phyloP scores from a whole-genome alignment of 2,329 filamentous ascomycete genomes.

The Ilyonectria sp. region DNA sequence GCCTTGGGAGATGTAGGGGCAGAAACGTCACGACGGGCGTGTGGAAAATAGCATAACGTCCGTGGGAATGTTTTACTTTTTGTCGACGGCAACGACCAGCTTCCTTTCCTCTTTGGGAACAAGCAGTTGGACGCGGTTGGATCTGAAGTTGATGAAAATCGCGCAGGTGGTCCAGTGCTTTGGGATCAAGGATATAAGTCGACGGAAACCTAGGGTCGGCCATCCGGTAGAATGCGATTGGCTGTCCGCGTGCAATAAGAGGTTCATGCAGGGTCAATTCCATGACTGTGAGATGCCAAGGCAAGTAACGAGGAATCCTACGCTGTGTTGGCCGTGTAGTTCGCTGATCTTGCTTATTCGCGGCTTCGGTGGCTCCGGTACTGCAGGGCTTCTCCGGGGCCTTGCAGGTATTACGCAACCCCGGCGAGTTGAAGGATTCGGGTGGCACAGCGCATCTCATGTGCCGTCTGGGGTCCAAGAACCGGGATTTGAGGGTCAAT shows the following conservation, averaged over 20 bases:
- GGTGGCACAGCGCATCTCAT: neutral
- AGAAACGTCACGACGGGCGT: neutral
- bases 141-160: neutral
- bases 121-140: neutral
- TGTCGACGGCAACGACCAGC: constrained; percentile 11
- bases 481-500: neutral
- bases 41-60: neutral
- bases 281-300: neutral
- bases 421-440: neutral
- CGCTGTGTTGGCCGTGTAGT: neutral
- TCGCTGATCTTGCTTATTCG: constrained; percentile 11
- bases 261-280: neutral
- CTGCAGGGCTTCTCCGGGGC: neutral
- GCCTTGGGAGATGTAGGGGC: neutral
- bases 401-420: neutral
- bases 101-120: neutral
- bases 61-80: constrained; percentile 14
- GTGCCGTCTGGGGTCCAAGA: neutral
- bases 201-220: neutral
- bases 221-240: neutral
- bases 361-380: neutral
- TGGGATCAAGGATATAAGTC: neutral
- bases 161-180: constrained; percentile 5
- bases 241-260: neutral
- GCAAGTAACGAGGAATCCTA: neutral